Evolutionary conservation across 768 basidiomycete species (phyloP).

Genomic region (Baorangia bicolor): DNA sequence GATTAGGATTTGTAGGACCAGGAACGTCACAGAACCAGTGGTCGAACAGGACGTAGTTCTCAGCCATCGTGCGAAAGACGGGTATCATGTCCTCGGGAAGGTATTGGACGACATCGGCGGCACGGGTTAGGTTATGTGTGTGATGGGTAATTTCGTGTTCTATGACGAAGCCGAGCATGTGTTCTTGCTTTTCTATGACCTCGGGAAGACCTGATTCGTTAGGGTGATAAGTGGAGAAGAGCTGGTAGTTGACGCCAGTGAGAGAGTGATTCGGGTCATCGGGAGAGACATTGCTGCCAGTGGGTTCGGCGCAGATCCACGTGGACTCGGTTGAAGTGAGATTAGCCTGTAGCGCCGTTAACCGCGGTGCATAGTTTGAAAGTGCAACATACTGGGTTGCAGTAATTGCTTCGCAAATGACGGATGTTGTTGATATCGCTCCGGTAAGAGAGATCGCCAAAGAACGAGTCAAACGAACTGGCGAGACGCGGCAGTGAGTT

Average conservation of each 20-base stretch:
- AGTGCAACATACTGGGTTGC: conserved; percentile 19
- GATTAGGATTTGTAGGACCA: conserved; percentile 28
- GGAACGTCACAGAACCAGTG: conserved; percentile 27
- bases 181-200: conserved; percentile 1
- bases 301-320: conserved; percentile 20
- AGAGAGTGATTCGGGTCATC: conserved; percentile 27
- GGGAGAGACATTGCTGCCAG: conserved; percentile 18
- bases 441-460: conserved; percentile 28
- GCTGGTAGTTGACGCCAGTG: conserved; percentile 23
- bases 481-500: background rate
- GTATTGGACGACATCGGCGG: conserved; percentile 20
- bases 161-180: conserved; percentile 24
- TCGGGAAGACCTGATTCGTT: conserved; percentile 10
- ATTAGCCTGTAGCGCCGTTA: conserved; percentile 10
- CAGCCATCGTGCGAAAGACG: conserved; percentile 23
- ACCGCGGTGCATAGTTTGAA: background rate
- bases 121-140: conserved; percentile 13
- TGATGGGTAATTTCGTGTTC: conserved; percentile 18
- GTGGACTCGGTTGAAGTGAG: conserved; percentile 8
- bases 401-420: conserved; percentile 17
- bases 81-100: conserved; percentile 25
- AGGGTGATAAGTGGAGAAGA: conserved; percentile 24
- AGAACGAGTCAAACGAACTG: conserved; percentile 28
- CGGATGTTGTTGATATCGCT: conserved; percentile 25
- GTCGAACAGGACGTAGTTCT: conserved; percentile 26